These are phyloP conservation scores for Puccinia brachypodii DNA, from an alignment of 1,284 basidiomycete genomes.

Conservation along the genomic window DNA sequence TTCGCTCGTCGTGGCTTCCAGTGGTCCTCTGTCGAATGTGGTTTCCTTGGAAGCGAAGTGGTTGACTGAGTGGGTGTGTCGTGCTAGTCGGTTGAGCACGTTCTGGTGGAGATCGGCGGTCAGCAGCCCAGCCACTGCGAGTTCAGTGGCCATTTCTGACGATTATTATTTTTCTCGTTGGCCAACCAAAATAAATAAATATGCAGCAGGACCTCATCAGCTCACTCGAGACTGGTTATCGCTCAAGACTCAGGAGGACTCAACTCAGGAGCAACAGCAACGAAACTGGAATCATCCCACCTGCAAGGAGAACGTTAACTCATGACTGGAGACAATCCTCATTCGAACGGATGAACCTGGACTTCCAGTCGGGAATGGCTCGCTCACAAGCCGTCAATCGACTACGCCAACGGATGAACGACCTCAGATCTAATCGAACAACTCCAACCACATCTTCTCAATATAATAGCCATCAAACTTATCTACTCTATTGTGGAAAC, in stretches of 20 bases:
- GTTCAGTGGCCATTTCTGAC: slow-evolving; percentile 35
- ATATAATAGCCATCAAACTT: not conserved
- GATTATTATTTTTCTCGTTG: too few species aligned
- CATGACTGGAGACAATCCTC: slow-evolving; percentile 21
- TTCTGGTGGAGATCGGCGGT: slow-evolving; percentile 7
- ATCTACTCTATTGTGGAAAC: slow-evolving; percentile 33
- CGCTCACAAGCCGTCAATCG: slow-evolving; percentile 10
- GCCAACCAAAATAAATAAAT: not conserved
- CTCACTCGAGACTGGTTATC: slow-evolving; percentile 10
- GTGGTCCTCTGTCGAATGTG: slow-evolving; percentile 32
- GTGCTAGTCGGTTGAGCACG: slow-evolving; percentile 33
- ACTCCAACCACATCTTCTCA: not conserved
- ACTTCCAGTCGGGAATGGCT: not conserved
- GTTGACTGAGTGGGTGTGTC: slow-evolving; percentile 29
- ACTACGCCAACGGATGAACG: slow-evolving; percentile 19
- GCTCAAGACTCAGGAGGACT: not conserved
- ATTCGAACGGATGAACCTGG: slow-evolving; percentile 11
- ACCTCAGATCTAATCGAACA: not conserved
- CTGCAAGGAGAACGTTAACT: not conserved
- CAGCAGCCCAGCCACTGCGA: slow-evolving; percentile 19
- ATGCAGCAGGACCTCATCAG: not conserved
- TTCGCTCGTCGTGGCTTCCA: not conserved
- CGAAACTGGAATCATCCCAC: not conserved
- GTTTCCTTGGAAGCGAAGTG: slow-evolving; percentile 22
- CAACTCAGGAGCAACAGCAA: not conserved